Evolutionary conservation across 2,329 filamentous ascomycete genomes (phyloP), one percentile per base, ranked within the genome.

Genomic region (Botrytis deweyae): DNA sequence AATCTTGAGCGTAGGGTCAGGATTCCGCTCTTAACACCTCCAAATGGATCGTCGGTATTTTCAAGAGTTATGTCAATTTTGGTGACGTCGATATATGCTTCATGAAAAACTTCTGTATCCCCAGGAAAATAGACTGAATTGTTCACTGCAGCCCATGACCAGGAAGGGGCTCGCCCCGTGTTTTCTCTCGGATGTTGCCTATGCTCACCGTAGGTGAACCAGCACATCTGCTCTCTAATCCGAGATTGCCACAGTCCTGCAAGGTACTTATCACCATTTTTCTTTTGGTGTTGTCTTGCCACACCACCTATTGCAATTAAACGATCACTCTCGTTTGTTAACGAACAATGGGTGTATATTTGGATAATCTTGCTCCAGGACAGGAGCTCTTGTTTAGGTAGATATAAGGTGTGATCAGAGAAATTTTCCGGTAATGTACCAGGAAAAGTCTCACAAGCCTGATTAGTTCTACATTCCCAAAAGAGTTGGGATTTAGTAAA

Each of bases 61-160:
- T 52, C 25, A n/a, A n/a, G 25, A 16, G 49, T 1, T n/a, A n/a
- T n/a, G 4, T n/a, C 12, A 0, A 55, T 5, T 16, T 55, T 16
- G 5, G 1, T n/a, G 49, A 55, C 2, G 0, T 55, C 12, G 0
- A n/a, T n/a, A 55, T 7, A 55, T 7, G 49, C 12, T n/a, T 55
- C 25, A 7, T 0, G 1, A n/a, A 16, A 0, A 2, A n/a, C 2
- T 7, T 0, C 0, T n/a, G 4, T 3, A n/a, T 52, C 49, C 3
- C 0, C 1, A 6, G 5, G 12, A 3, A 52, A 0, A n/a, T 0
- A 14, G 10, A 52, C 25, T n/a, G 0, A 0, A 6, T 7, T 2
- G 0, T 52, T 52, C 1, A 7, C 49, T 55, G 49, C 25, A n/a
- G 25, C 49, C 49, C 49, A 55, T 7, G 49, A 55, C 49, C 49